Conservation (phyloP, 2,329 filamentous ascomycete species). For the Curvularia sp. region DNA sequence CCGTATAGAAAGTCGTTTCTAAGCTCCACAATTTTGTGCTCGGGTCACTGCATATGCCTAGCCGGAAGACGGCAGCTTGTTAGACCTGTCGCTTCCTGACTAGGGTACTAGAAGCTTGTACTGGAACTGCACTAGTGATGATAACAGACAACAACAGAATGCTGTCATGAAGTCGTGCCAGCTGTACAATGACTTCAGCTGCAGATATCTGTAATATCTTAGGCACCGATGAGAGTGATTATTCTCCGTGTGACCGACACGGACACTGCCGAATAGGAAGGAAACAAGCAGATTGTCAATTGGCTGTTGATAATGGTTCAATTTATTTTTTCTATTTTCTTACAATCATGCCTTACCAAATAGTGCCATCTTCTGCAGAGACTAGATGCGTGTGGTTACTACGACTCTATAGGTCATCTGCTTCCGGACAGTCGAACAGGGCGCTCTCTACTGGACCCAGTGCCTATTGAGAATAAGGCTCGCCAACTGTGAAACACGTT, state of each 20-base stretch:
- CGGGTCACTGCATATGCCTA: constrained; percentile 3
- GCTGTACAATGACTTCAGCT: background rate
- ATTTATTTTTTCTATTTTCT: background rate
- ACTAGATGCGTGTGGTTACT: too few relatives aligned
- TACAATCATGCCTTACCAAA: too few relatives aligned
- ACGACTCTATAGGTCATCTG: background rate
- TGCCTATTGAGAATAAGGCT: background rate
- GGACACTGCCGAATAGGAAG: background rate
- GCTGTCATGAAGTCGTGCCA: background rate
- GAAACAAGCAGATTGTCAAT: background rate
- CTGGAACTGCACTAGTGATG: background rate
- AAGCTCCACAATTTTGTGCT: background rate
- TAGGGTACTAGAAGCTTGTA: background rate
- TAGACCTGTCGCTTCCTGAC: background rate
- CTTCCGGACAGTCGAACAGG: background rate
- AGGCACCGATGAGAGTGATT: background rate
- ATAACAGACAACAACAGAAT: background rate
- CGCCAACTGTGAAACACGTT: background rate
- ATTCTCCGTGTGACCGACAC: background rate
- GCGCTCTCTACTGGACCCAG: background rate
- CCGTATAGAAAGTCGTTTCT: background rate
- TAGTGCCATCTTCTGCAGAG: background rate
- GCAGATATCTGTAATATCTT: background rate
- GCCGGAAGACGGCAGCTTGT: background rate
- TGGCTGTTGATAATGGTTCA: background rate